Percentiles rank a stretch among this genome's conserved stretches.
These are phyloP conservation scores for Phalaenopsis hybrid DNA, from an alignment of 116 monocot species.

Conservation along the genomic window DNA sequence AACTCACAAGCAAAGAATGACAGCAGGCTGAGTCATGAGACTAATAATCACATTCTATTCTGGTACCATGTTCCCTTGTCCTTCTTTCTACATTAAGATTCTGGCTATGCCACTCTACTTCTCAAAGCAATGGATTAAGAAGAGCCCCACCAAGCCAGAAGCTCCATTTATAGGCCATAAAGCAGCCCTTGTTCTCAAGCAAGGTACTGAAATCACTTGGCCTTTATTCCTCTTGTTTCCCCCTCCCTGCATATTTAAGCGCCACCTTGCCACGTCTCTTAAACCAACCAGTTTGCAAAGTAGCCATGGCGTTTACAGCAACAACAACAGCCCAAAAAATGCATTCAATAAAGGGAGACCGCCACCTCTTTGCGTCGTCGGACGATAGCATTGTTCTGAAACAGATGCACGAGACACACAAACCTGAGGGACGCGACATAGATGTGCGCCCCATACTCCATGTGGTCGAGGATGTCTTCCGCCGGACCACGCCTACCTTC, in stretches of 20 bases:
- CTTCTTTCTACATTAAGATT: no score
- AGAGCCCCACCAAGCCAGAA: background rate
- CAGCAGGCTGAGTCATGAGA: no score
- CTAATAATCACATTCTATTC: no score
- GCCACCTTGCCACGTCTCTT: background rate
- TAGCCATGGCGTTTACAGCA: constrained; percentile 11
- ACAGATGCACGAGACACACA: constrained; percentile 60
- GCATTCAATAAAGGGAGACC: constrained; percentile 49
- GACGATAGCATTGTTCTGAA: constrained; percentile 59
- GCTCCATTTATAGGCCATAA: background rate
- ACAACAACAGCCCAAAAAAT: constrained; percentile 20
- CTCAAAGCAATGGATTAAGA: no score
- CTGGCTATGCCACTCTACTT: no score
- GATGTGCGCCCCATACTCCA: constrained; percentile 39
- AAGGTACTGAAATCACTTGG: constrained; percentile 9
- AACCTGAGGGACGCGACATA: constrained; percentile 57
- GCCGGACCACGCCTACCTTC: constrained; percentile 40
- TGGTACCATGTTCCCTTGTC: no score
- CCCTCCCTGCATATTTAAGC: background rate
- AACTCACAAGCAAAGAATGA: background rate
- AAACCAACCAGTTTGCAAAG: background rate
- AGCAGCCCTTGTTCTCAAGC: constrained; percentile 22
- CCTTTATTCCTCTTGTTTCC: constrained; percentile 21
- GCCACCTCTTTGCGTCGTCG: constrained; percentile 60
- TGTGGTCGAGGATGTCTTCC: constrained; percentile 52